Base-by-base conservation (phyloP, 306 rosid genomes). In the Herpetospermum pedunculosum region DNA sequence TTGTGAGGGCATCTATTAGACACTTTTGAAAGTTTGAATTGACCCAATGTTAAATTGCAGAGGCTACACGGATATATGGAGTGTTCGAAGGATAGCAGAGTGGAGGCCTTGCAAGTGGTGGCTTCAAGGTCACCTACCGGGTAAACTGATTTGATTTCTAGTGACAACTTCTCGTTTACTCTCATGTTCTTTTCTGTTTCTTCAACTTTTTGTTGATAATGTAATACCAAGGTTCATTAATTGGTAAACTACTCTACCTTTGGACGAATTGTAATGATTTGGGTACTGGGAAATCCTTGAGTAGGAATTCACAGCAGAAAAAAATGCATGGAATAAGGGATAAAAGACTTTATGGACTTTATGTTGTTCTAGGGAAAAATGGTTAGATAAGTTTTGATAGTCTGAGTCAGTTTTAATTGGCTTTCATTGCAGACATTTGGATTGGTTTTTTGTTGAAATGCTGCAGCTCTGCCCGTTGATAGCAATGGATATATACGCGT, bases 31-130 rank as follows among this genome's bases (percentile, higher is more conserved):
- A n/a, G n/a, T n/a, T 32, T 63, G 12, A 37, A 35, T 63, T 63
- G 70, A 9, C 26, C 13, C 48, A 37, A 37, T 37, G 58, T 77
- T 23, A 43, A 75, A 25, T 49, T 70, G 85, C 81, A 94, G 99
- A 70, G 81, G 79, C 41, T 77, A 78, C 72, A 70, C 48, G 64
- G 92, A 81, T 49, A 84, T 91, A 83, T 89, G 99, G 99, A 85
- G 88, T 83, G 87, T 94, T 25, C 77, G 79, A 79, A 89, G 96
- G 83, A 76, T 78, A 59, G 80, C 83, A 54, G 95, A 89, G 60
- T 94, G 99, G 99, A 88, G 88, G 38, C 92, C 96, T 81, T 94
- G 99, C 92, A 78, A 83, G 53, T 94, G 96, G 99, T 94, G 97
- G 99, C 82, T 83, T 12, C 88, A 85, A 83, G 89, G 84, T 21